Evolutionary conservation across 345 rosid species (phyloP).

Genomic region (Hibiscus trionum): DNA sequence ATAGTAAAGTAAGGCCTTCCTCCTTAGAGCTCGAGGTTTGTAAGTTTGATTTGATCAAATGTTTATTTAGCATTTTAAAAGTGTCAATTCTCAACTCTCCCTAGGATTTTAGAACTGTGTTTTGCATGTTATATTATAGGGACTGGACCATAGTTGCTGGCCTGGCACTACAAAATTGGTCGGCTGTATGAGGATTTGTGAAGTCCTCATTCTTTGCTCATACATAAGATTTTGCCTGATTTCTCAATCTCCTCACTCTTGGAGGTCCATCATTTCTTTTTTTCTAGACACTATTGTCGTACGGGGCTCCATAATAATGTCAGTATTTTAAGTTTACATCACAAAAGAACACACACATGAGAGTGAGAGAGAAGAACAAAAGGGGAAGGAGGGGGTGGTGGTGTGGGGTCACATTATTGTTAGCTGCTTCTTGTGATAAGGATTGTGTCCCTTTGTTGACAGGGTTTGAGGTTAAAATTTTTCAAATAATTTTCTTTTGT

Average conservation of each 20-base stretch:
- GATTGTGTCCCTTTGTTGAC: conserved; percentile 21
- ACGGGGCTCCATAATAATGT: conserved; percentile 24
- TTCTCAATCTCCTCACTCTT: conserved; percentile 26
- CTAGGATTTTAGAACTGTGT: neutral
- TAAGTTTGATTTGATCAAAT: conserved; percentile 3
- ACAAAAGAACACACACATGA: neutral
- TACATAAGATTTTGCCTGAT: conserved; percentile 17
- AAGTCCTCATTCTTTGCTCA: conserved; percentile 22
- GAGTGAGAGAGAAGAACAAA: conserved; percentile 5
- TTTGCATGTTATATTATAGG: neutral
- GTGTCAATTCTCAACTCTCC: neutral
- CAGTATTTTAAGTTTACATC: conserved; percentile 10
- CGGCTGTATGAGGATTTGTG: conserved; percentile 15
- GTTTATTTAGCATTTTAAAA: neutral
- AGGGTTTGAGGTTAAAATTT: conserved; percentile 15
- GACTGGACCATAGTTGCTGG: neutral
- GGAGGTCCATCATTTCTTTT: conserved; percentile 38
- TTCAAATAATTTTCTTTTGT: conserved; percentile 15
- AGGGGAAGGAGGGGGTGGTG: neutral
- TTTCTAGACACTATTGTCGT: conserved; percentile 43
- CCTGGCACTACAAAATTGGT: conserved; percentile 23
- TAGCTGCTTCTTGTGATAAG: conserved; percentile 24
- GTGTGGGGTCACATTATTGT: conserved; percentile 10
- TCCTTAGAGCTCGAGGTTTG: neutral
- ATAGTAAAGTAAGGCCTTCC: conserved; percentile 1